Evolutionary conservation across 306 rosid species (phyloP), one percentile per base, ranked within the genome.

Genomic region (Glycine tomentella): DNA sequence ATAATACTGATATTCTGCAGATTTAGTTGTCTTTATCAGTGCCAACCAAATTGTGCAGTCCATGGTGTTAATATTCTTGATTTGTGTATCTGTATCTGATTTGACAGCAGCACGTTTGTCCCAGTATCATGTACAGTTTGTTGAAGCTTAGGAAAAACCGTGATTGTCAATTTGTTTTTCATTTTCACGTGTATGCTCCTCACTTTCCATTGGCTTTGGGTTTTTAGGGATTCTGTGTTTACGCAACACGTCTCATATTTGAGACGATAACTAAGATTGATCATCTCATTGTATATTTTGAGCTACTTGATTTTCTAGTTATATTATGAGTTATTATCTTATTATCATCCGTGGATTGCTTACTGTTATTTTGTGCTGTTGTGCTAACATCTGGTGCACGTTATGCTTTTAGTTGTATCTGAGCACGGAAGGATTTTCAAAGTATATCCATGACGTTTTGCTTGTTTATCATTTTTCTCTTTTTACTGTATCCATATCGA

Each of bases 21-120:
- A 83, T 85, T 86, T 75, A 80, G 80, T 77, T 80, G 76, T 83
- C 86, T 77, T 80, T 77, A 76, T 70, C 74, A 53, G 80, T 74
- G 81, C 78, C 80, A 48, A 76, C 82, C 72, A 51, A 77, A 72
- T 64, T 84, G 87, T 81, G 86, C 86, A 76, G 87, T 86, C 63
- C 52, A 9, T n/a, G 75, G 83, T 80, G 74, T 80, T 70, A 9
- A 33, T 72, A 58, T 86, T 69, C 74, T 53, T 63, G 78, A 83
- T 84, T 62, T 75, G 65, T 64, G 82, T 25, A 25, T 64, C 62
- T 69, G 69, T 84, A 69, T 81, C 69, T 69, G 80, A 81, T 84
- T 78, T 78, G 81, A 76, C 73, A 40, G 31, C 31, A 25, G 53
- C 57, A 9, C 48, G 33, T 69, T 52, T 81, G 86, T 78, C 66